These are phyloP conservation scores for Citeromyces hawaiiensis DNA, from an alignment of 1,139 yeast genomes.

Conservation along the genomic window DNA sequence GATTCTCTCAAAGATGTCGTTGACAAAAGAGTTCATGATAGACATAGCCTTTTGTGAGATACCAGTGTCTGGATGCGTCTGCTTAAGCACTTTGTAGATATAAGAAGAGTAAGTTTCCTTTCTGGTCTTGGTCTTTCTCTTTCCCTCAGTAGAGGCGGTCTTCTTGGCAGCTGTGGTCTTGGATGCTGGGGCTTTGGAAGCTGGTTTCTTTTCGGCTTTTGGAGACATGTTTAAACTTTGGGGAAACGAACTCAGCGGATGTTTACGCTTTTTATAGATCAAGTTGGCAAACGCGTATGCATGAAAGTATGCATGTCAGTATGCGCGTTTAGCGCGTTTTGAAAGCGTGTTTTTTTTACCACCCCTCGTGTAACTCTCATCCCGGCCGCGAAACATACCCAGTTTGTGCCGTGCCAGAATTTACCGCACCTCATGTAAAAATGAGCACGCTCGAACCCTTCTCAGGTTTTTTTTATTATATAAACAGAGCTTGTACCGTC, in stretches of 20 bases:
- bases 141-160: slow-evolving; percentile 74
- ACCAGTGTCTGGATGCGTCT: slow-evolving; percentile 99
- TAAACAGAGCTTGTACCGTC: not conserved
- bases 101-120: slow-evolving; percentile 98
- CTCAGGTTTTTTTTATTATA: too few species aligned
- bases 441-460: not conserved
- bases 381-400: not conserved
- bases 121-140: slow-evolving; percentile 95
- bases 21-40: slow-evolving; percentile 96
- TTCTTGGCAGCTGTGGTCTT: slow-evolving; percentile 91
- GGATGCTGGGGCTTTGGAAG: slow-evolving; percentile 97
- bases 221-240: slow-evolving; percentile 60
- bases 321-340: not conserved
- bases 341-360: not conserved
- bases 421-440: not conserved
- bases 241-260: not conserved
- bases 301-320: not conserved
- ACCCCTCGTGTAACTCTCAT: not conserved
- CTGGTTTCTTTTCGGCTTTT: slow-evolving; percentile 97
- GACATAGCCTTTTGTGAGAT: slow-evolving; percentile 99
- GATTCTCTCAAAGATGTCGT: slow-evolving; percentile 89
- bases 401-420: not conserved
- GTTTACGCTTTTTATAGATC: not conserved
- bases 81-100: slow-evolving; percentile 96
- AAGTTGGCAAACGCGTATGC: not conserved